These are phyloP conservation scores for Gloeostereum incarnatum DNA, from an alignment of 768 basidiomycete genomes.

Conservation along the genomic window DNA sequence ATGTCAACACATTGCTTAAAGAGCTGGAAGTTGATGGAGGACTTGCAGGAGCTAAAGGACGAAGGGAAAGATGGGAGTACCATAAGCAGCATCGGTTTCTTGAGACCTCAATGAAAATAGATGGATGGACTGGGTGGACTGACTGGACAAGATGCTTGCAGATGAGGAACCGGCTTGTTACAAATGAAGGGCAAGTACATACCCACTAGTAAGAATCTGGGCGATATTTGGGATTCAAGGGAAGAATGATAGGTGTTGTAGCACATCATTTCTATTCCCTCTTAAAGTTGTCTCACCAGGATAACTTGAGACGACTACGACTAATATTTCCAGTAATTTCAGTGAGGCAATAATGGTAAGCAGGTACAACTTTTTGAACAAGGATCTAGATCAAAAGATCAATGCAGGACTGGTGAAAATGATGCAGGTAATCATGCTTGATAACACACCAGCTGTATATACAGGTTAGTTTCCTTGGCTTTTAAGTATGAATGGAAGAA, in stretches of 20 bases:
- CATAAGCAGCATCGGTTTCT: slow-evolving; percentile 14
- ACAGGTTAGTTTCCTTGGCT: slow-evolving; percentile 4
- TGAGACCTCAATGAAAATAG: slow-evolving; percentile 15
- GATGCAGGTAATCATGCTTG: slow-evolving; percentile 22
- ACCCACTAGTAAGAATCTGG: slow-evolving; percentile 11
- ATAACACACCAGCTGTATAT: slow-evolving; percentile 20
- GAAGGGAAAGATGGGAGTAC: slow-evolving; percentile 9
- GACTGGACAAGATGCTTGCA: slow-evolving; percentile 19
- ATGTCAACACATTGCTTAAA: no score
- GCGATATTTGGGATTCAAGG: slow-evolving; percentile 14
- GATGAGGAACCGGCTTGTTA: slow-evolving; percentile 14
- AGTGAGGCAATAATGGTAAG: slow-evolving; percentile 16
- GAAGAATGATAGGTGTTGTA: slow-evolving; percentile 13
- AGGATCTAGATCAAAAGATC: slow-evolving; percentile 23
- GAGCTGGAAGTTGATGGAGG: no score
- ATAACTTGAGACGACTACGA: slow-evolving; percentile 12
- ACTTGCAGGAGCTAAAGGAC: slow-evolving; percentile 5
- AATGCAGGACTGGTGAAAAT: slow-evolving; percentile 20
- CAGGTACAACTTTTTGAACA: slow-evolving; percentile 18
- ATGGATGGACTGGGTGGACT: slow-evolving; percentile 11
- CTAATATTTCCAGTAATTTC: slow-evolving; percentile 10
- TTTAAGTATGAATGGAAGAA: neutral
- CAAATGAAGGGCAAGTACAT: slow-evolving; percentile 16
- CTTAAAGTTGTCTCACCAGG: slow-evolving; percentile 20
- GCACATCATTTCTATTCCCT: slow-evolving; percentile 10